Conservation (phyloP, 495 filamentous ascomycete species). For the Aspergillus asperescens region DNA sequence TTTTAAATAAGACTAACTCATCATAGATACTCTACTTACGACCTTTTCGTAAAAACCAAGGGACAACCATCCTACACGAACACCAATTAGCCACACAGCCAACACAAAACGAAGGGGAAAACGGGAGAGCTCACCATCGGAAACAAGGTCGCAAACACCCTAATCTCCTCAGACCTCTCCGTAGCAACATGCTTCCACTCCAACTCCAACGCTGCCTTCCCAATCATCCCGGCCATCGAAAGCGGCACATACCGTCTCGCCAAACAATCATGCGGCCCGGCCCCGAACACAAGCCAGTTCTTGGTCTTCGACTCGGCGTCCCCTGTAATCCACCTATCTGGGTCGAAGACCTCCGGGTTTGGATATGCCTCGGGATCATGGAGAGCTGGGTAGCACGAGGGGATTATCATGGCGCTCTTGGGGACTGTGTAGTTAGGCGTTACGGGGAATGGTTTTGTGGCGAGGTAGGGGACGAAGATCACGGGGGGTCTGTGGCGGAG, state of each 20-base stretch:
- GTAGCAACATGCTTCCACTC: constrained; percentile 86
- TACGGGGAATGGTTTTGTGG: constrained; percentile 85
- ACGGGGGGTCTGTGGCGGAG: constrained; percentile 90
- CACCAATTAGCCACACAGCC: constrained; percentile 2
- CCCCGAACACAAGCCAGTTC: constrained; percentile 95
- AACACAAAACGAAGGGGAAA: background rate
- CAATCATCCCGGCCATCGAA: constrained; percentile 81
- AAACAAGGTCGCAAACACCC: constrained; percentile 93
- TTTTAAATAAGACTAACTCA: no score
- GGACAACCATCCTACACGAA: constrained; percentile 50
- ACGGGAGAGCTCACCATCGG: constrained; percentile 61
- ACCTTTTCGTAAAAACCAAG: constrained; percentile 51
- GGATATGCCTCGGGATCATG: constrained; percentile 86
- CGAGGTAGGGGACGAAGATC: constrained; percentile 90
- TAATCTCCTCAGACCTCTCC: constrained; percentile 74
- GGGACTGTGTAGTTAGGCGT: constrained; percentile 76
- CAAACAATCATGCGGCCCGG: constrained; percentile 87
- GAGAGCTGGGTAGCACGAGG: constrained; percentile 77
- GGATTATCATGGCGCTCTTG: constrained; percentile 87
- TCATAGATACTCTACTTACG: no score
- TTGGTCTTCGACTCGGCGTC: constrained; percentile 86
- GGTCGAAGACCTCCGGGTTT: constrained; percentile 72
- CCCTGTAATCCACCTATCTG: constrained; percentile 83
- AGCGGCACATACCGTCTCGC: constrained; percentile 81
- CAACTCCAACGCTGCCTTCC: constrained; percentile 73